Evolutionary conservation across 257 asterid species (phyloP), one percentile per base, ranked within the genome.

Genomic region (Prunella vulgaris): DNA sequence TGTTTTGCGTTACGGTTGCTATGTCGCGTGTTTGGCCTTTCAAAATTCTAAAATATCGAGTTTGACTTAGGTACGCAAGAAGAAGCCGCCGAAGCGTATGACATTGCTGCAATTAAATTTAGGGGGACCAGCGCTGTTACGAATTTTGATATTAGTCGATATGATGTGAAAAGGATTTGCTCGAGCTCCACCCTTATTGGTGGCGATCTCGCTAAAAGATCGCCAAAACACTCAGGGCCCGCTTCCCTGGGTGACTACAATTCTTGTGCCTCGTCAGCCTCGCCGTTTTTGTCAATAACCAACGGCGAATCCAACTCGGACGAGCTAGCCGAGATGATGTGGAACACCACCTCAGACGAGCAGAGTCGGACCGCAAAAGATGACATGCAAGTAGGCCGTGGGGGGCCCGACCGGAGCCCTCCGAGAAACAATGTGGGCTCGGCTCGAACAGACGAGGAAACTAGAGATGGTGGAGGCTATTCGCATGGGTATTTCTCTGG

Each of bases 1-100:
- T 27, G 12, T 17, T 51, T 12, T 1, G 12, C 32, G 4, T 15
- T 66, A 46, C 5, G 15, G 10, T 66, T 37, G n/a, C 1, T 2
- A 4, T 30, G 5, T 5, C 10, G 38, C 38, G 10, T 33, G 7
- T 5, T 33, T 33, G 10, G 10, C 38, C 38, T 2, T 6, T 2
- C 1, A 10, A 1, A 0, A 7, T 1, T 14, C 66, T 70, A 21
- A 68, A 38, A 20, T 35, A 18, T 44, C 10, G 38, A 3, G 0
- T 64, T 52, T 17, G 18, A 37, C 54, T 21, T 68, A 88, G 96
- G 97, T 64, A 91, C 96, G 25, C 97, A 88, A 68, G 97, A 89
- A 66, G 97, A 91, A 74, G 96, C 96, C 18, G 96, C 96, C 0
- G 95, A 92, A 46, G 95, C 94, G 4, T 89, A 89, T 20, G 96